These are phyloP conservation scores for Phanerodontia chrysosporium DNA, from an alignment of 768 basidiomycete genomes.

Conservation along the genomic window DNA sequence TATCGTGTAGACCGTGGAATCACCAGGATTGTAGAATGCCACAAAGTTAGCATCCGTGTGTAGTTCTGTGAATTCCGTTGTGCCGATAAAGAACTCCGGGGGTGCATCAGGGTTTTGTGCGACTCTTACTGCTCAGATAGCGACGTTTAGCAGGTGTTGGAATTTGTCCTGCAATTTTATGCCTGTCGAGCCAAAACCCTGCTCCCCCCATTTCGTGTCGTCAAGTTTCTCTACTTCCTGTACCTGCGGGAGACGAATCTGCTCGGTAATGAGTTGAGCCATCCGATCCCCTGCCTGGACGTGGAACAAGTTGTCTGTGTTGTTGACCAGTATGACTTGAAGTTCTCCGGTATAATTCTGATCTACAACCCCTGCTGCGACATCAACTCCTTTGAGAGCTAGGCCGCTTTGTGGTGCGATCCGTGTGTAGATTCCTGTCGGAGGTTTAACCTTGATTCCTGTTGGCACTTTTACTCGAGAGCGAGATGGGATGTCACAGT, in stretches of 20 bases:
- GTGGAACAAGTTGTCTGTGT: background rate
- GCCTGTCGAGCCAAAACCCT: background rate
- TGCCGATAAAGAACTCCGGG: background rate
- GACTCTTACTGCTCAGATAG: background rate
- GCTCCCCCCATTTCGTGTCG: background rate
- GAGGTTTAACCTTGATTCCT: background rate
- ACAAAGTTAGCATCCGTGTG: background rate
- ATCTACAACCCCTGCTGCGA: conserved; percentile 1
- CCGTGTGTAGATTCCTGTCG: background rate
- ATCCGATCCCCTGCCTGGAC: conserved; percentile 2
- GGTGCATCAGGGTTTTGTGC: background rate
- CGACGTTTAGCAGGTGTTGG: background rate
- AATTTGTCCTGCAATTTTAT: background rate
- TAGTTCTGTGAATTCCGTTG: background rate
- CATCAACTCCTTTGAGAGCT: conserved; percentile 5
- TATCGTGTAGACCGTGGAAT: background rate
- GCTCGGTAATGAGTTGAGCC: conserved; percentile 8
- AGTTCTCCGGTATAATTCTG: conserved; percentile 3
- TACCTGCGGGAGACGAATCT: background rate
- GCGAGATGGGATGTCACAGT: background rate
- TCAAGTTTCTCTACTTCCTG: background rate
- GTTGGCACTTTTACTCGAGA: background rate
- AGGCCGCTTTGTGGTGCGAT: conserved; percentile 1
- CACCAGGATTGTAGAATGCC: background rate
- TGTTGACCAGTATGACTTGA: conserved; percentile 10